Percentiles rank a stretch among this genome's conserved stretches.
Evolutionary conservation across 768 basidiomycete genomes (phyloP).

Genomic region (Russula emetica): DNA sequence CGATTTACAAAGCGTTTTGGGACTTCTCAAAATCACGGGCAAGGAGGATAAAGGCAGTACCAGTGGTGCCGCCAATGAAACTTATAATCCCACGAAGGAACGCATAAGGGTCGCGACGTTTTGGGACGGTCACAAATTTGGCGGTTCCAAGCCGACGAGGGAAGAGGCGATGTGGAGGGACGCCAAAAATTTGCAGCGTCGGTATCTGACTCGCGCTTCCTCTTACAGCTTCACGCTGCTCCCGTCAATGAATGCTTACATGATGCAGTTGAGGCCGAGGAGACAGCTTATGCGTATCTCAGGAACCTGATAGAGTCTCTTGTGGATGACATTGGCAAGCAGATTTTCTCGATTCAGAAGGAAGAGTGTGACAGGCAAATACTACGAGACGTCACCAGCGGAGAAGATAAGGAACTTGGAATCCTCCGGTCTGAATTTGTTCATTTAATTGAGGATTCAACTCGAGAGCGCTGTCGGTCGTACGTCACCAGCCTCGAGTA

Average conservation of each 20-base stretch:
- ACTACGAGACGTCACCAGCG: slow-evolving; percentile 1
- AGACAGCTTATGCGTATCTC: slow-evolving; percentile 12
- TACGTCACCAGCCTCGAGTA: not conserved
- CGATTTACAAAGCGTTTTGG: not conserved
- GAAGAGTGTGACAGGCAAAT: slow-evolving; percentile 14
- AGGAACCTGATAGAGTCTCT: not conserved
- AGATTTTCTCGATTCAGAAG: slow-evolving; percentile 18
- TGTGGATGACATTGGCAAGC: not conserved
- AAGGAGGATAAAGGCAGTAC: not conserved
- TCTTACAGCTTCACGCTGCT: not conserved
- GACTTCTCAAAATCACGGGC: not conserved
- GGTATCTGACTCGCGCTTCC: slow-evolving; percentile 19
- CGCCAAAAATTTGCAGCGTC: not conserved
- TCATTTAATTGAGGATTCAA: slow-evolving; percentile 2
- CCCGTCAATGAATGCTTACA: not conserved
- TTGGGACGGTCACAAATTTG: too few species aligned
- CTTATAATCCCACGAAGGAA: too few species aligned
- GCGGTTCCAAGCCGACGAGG: not conserved
- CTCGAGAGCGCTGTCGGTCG: slow-evolving; percentile 15
- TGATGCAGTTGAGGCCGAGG: not conserved
- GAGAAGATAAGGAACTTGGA: not conserved
- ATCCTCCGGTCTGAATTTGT: slow-evolving; percentile 9
- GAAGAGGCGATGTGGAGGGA: slow-evolving; percentile 10
- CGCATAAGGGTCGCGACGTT: too few species aligned
- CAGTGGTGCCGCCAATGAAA: too few species aligned